Percentiles rank a stretch among this genome's conserved stretches.
Evolutionary conservation across 2,329 filamentous ascomycete genomes (phyloP).

Genomic region (Pseudocercospora fuligena): DNA sequence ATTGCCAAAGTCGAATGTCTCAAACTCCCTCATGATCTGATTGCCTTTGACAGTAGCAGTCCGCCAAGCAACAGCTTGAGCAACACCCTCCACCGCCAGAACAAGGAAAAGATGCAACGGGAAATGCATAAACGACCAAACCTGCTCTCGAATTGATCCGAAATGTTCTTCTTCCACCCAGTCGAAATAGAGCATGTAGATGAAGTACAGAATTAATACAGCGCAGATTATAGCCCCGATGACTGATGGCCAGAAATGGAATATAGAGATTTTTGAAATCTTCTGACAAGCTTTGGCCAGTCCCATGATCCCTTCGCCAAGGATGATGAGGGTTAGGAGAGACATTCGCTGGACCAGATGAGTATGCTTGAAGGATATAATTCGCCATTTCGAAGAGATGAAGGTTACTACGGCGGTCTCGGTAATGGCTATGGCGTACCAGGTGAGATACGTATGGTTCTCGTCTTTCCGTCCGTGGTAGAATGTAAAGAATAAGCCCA

Average conservation of each 20-base stretch:
- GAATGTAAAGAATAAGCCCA: slow-evolving; percentile 34
- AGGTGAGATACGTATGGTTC: slow-evolving; percentile 51
- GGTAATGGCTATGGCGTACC: slow-evolving; percentile 55
- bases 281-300: slow-evolving; percentile 42
- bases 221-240: slow-evolving; percentile 42
- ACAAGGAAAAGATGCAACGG: slow-evolving; percentile 29
- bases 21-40: no score
- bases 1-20: no score
- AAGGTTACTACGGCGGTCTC: slow-evolving; percentile 41
- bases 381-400: slow-evolving; percentile 40
- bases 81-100: slow-evolving; percentile 30
- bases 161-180: slow-evolving; percentile 30
- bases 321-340: slow-evolving; percentile 45
- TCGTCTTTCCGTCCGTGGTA: neutral
- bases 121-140: slow-evolving; percentile 36
- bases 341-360: slow-evolving; percentile 46
- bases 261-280: slow-evolving; percentile 33
- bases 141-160: slow-evolving; percentile 32
- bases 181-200: slow-evolving; percentile 37
- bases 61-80: slow-evolving; percentile 42
- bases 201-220: slow-evolving; percentile 40
- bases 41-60: slow-evolving; percentile 24
- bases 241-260: slow-evolving; percentile 30
- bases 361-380: slow-evolving; percentile 45
- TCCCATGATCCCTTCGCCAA: slow-evolving; percentile 47